Conservation (phyloP, 768 basidiomycete genomes). For the Pulveroboletus sp. region DNA sequence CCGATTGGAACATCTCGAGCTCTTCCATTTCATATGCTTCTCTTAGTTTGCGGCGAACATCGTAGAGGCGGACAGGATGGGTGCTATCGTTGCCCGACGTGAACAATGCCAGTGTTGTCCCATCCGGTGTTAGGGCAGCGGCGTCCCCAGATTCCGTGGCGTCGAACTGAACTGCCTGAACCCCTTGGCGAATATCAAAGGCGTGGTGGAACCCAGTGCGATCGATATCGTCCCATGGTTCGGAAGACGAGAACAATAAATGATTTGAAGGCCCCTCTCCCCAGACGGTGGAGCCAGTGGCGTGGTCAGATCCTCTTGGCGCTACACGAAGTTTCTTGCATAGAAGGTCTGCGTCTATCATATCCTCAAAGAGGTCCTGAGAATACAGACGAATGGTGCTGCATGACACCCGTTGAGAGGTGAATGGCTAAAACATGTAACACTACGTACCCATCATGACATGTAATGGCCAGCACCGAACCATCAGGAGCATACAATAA, state of each 20-base stretch:
- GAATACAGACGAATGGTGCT: conserved; percentile 23
- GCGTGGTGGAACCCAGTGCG: conserved; percentile 45
- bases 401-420: background rate
- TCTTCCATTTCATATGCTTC: conserved; percentile 27
- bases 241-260: conserved; percentile 53
- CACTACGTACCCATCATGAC: conserved; percentile 25
- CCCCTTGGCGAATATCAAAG: conserved; percentile 38
- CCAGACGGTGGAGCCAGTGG: conserved; percentile 50
- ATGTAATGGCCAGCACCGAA: conserved; percentile 36
- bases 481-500: conserved; percentile 42
- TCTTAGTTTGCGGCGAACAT: conserved; percentile 36
- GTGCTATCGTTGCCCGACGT: conserved; percentile 21
- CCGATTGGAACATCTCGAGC: conserved; percentile 34
- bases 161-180: conserved; percentile 34
- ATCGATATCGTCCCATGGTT: conserved; percentile 29
- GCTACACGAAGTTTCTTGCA: conserved; percentile 14
- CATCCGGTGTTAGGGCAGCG: conserved; percentile 42
- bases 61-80: conserved; percentile 48
- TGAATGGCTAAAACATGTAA: background rate
- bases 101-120: conserved; percentile 33
- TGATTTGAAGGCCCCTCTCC: conserved; percentile 38
- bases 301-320: conserved; percentile 19
- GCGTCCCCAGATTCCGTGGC: conserved; percentile 52
- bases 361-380: conserved; percentile 22
- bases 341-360: conserved; percentile 10